Percentiles rank a stretch among this genome's conserved stretches.
Evolutionary conservation across 805 yeast species (phyloP).

Genomic region (Lipomyces anomalus): DNA sequence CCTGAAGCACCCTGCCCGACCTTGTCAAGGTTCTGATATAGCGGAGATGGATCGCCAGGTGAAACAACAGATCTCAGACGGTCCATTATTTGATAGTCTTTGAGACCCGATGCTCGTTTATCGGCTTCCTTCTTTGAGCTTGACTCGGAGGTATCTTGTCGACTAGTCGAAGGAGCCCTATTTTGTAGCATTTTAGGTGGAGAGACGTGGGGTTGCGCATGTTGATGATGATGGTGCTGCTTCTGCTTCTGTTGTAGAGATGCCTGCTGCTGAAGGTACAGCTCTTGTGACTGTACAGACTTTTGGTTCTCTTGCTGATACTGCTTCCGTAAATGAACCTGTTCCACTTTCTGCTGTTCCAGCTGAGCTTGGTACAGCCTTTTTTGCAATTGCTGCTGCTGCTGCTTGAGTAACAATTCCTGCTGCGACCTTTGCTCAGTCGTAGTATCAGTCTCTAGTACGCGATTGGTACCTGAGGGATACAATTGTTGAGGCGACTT

Average conservation of each 20-base stretch:
- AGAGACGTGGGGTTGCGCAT: slow-evolving; percentile 26
- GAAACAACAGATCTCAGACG: slow-evolving; percentile 73
- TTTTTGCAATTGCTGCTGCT: slow-evolving; percentile 21
- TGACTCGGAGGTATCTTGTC: slow-evolving; percentile 21
- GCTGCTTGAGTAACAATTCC: slow-evolving; percentile 9
- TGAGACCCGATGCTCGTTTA: slow-evolving; percentile 34
- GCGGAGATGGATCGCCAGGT: slow-evolving; percentile 72
- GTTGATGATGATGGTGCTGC: slow-evolving; percentile 39
- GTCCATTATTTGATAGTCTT: slow-evolving; percentile 63
- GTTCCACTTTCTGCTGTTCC: slow-evolving; percentile 23
- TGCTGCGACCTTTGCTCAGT: slow-evolving; percentile 14
- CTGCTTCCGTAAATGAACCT: background rate
- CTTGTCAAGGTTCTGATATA: slow-evolving; percentile 50
- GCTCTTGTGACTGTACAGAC: background rate
- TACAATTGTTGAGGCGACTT: background rate
- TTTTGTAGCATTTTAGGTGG: slow-evolving; percentile 6
- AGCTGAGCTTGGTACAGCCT: slow-evolving; percentile 14
- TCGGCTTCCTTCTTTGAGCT: background rate
- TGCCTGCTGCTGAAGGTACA: background rate
- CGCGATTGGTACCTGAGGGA: too few relatives aligned
- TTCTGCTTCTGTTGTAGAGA: slow-evolving; percentile 30
- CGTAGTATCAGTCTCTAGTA: too few relatives aligned
- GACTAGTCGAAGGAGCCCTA: slow-evolving; percentile 21
- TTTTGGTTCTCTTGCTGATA: background rate
- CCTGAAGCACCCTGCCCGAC: slow-evolving; percentile 97